Conservation (phyloP, 805 yeast species). For the Saccharomycopsis microspora region DNA sequence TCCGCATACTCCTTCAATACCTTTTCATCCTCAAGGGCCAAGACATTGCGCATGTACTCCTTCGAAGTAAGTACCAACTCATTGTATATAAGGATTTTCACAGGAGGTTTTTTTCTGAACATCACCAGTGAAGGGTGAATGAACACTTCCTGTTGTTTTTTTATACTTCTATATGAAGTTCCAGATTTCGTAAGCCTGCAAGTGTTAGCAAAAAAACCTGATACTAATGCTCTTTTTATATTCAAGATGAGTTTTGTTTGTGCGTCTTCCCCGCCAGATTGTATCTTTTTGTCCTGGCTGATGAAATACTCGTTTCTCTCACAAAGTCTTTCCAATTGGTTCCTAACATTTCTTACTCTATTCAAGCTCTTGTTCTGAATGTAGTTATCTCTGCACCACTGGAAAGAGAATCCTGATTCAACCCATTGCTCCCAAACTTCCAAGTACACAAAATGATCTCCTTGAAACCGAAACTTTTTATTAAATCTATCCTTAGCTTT, state of each 20-base stretch:
- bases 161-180: slow-evolving; percentile 50
- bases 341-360: slow-evolving; percentile 58
- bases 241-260: slow-evolving; percentile 19
- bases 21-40: slow-evolving; percentile 50
- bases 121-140: slow-evolving; percentile 83
- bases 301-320: slow-evolving; percentile 30
- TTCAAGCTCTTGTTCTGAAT: slow-evolving; percentile 64
- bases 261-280: slow-evolving; percentile 15
- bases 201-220: slow-evolving; percentile 62
- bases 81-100: slow-evolving; percentile 65
- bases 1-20: slow-evolving; percentile 75
- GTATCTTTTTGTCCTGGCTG: slow-evolving; percentile 20
- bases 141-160: slow-evolving; percentile 59
- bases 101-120: slow-evolving; percentile 55
- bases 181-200: slow-evolving; percentile 51
- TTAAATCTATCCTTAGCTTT: slow-evolving; percentile 45
- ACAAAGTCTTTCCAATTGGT: slow-evolving; percentile 57
- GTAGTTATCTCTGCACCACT: slow-evolving; percentile 82
- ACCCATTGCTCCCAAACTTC: slow-evolving; percentile 73
- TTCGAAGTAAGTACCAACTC: slow-evolving; percentile 76
- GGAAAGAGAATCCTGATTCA: slow-evolving; percentile 49
- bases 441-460: slow-evolving; percentile 73
- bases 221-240: slow-evolving; percentile 43
- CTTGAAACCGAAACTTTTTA: slow-evolving; percentile 30
- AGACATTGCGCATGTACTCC: slow-evolving; percentile 79